phyloP scores from a whole-genome alignment of 2,329 filamentous ascomycete species.

The Orbilia quercus region DNA sequence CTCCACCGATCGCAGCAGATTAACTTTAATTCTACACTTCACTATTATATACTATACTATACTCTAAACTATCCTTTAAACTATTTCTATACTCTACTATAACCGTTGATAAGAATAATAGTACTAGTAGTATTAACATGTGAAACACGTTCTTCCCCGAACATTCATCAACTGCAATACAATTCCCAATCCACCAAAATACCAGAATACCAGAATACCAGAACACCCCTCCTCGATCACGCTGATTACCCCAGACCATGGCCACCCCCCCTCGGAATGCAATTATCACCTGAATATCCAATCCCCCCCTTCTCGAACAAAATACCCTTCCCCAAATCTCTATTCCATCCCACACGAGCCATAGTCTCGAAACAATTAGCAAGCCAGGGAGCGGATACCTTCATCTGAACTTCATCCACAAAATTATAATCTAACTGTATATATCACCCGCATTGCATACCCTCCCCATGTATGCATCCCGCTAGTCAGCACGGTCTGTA shows the following conservation, averaged over 20 bases:
- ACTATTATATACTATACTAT: too few species aligned
- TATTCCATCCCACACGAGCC: not conserved
- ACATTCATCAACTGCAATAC: too few species aligned
- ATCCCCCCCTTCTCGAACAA: constrained; percentile 3
- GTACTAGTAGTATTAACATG: too few species aligned
- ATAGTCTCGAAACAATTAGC: too few species aligned
- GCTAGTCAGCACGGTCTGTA: too few species aligned
- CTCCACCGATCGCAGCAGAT: too few species aligned
- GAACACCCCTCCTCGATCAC: constrained; percentile 30
- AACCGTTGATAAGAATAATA: too few species aligned
- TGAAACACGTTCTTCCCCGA: not conserved
- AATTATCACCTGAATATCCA: constrained; percentile 39
- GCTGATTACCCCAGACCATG: constrained; percentile 32
- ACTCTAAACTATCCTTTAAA: too few species aligned
- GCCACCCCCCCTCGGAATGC: constrained; percentile 29
- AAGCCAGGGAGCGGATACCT: constrained; percentile 23
- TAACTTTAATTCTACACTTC: too few species aligned
- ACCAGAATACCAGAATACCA: constrained; percentile 29
- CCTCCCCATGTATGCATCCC: not conserved
- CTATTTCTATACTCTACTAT: too few species aligned
- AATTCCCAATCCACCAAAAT: not conserved
- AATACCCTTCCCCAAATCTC: not conserved
- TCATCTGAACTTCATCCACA: not conserved
- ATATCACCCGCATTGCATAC: not conserved
- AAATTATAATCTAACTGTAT: not conserved